These are phyloP conservation scores for Reutealis trisperma DNA, from an alignment of 345 rosid genomes.

Conservation along the genomic window DNA sequence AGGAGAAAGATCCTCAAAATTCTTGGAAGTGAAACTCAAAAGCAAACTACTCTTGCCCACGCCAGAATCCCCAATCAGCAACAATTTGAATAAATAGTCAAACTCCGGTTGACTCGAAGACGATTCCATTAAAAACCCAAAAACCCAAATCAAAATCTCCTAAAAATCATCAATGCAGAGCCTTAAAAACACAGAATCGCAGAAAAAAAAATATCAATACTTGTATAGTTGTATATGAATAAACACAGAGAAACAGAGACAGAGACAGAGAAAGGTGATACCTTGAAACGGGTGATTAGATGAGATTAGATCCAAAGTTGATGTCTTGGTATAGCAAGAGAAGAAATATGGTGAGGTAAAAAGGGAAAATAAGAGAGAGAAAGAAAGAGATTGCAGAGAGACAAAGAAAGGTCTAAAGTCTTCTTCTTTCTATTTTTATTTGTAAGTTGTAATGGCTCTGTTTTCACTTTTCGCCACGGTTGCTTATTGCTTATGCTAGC, in stretches of 20 bases:
- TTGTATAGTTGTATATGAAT: neutral
- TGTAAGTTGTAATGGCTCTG: conserved; percentile 1
- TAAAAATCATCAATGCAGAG: conserved; percentile 7
- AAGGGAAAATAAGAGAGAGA: neutral
- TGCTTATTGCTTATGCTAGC: conserved; percentile 6
- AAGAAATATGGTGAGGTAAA: neutral
- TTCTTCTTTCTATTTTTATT: conserved; percentile 12
- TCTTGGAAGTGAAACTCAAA: conserved; percentile 28
- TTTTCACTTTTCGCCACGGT: neutral
- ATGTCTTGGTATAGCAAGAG: neutral
- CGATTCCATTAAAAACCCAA: conserved; percentile 5
- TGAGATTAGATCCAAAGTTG: neutral
- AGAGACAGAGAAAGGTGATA: neutral
- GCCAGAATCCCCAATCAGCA: conserved; percentile 32
- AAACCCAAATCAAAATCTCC: neutral
- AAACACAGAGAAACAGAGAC: neutral
- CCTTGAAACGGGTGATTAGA: conserved; percentile 7
- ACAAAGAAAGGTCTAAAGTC: conserved; percentile 33
- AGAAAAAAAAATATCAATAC: neutral
- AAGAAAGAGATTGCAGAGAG: conserved; percentile 11
- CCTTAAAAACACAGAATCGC: neutral
- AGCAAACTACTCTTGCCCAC: conserved; percentile 32
- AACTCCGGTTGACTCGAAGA: conserved; percentile 4
- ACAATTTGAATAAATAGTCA: conserved; percentile 32
- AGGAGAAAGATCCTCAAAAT: conserved; percentile 30